Evolutionary conservation across 2,329 filamentous ascomycete genomes (phyloP).

Genomic region (Diaporthe sp.): DNA sequence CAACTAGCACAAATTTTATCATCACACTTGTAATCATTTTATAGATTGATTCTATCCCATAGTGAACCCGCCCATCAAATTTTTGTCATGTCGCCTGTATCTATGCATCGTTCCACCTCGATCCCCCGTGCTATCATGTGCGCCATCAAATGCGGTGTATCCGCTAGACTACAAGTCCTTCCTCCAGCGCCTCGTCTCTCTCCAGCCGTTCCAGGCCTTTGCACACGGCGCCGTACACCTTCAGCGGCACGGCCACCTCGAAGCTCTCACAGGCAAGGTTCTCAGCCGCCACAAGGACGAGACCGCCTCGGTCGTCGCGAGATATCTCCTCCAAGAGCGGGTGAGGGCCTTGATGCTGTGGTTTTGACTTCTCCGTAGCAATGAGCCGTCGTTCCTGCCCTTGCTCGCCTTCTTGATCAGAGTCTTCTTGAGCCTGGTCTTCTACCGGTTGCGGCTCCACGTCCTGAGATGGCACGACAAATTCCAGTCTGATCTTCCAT

Average conservation of each 20-base stretch:
- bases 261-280: conserved; percentile 88
- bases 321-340: conserved; percentile 83
- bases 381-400: conserved; percentile 45
- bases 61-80: conserved; percentile 12
- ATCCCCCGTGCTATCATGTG: not conserved
- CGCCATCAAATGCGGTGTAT: conserved; percentile 12
- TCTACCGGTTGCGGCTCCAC: conserved; percentile 33
- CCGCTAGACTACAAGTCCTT: conserved; percentile 40
- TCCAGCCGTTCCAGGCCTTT: conserved; percentile 69
- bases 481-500: conserved; percentile 93
- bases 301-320: conserved; percentile 80
- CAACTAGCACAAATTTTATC: not conserved
- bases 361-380: conserved; percentile 8
- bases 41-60: conserved; percentile 12
- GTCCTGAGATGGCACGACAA: conserved; percentile 79
- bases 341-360: conserved; percentile 47
- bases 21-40: not conserved
- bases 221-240: conserved; percentile 78
- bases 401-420: conserved; percentile 30
- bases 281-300: conserved; percentile 82
- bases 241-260: conserved; percentile 86
- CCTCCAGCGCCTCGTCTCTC: conserved; percentile 63
- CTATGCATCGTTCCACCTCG: not conserved
- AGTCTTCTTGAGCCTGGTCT: conserved; percentile 46
- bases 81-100: conserved; percentile 28